phyloP scores from a whole-genome alignment of 2,329 filamentous ascomycete species.

The Magnaporthiopsis incrustans region DNA sequence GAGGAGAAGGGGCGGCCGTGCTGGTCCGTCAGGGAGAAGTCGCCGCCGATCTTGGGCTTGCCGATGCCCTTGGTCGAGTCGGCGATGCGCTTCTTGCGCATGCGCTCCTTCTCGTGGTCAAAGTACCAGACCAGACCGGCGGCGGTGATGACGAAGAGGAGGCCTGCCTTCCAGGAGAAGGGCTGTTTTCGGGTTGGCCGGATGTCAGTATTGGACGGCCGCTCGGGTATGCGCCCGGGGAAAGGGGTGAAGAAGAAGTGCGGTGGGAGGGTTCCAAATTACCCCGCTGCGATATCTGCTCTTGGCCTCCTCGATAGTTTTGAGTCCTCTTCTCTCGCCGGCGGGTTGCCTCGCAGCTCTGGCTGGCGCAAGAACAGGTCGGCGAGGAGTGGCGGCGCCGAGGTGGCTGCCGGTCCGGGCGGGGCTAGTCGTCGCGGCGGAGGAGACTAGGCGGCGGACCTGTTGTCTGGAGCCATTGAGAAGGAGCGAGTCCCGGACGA shows the following conservation, averaged over 20 bases:
- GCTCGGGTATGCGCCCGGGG: neutral
- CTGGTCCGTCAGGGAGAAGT: slow-evolving; percentile 76
- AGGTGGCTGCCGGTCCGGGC: neutral
- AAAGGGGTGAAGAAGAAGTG: neutral
- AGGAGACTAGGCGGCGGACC: slow-evolving; percentile 5
- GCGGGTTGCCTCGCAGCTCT: slow-evolving; percentile 16
- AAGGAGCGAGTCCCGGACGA: neutral
- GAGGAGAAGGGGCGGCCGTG: slow-evolving; percentile 71
- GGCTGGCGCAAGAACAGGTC: neutral
- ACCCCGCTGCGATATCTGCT: slow-evolving; percentile 50
- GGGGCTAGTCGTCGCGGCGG: slow-evolving; percentile 1
- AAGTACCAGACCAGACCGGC: slow-evolving; percentile 81
- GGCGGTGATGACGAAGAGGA: slow-evolving; percentile 76
- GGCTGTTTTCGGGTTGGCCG: slow-evolving; percentile 43
- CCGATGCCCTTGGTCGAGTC: slow-evolving; percentile 92
- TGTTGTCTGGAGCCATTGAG: slow-evolving; percentile 4
- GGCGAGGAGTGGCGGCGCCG: slow-evolving; percentile 3
- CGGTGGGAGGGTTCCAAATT: slow-evolving; percentile 11
- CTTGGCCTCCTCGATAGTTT: slow-evolving; percentile 52
- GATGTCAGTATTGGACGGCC: slow-evolving; percentile 9
- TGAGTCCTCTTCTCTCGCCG: slow-evolving; percentile 32
- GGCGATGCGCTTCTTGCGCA: slow-evolving; percentile 81
- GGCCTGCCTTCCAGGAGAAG: slow-evolving; percentile 85
- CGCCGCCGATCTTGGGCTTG: slow-evolving; percentile 83
- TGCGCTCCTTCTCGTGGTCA: slow-evolving; percentile 81